Conservation (phyloP, 176 grass and related monocot genomes). For the Cenchrus americanus region DNA sequence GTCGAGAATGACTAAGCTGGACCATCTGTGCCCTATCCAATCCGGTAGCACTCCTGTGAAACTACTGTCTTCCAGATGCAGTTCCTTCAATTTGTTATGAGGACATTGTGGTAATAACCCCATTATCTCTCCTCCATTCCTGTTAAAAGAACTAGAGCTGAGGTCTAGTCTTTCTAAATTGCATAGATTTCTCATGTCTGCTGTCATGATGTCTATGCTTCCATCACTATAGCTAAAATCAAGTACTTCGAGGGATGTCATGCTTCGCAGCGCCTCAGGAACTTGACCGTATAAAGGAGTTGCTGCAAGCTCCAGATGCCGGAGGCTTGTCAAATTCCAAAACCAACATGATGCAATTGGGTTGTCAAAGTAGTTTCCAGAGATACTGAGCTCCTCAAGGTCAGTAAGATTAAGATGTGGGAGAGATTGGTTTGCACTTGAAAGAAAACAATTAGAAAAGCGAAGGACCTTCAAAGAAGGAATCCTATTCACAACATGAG, state of each 20-base stretch:
- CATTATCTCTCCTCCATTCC: background rate
- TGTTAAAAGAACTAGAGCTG: background rate
- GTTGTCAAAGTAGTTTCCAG: background rate
- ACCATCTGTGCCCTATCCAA: background rate
- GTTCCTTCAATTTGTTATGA: background rate
- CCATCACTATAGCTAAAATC: background rate
- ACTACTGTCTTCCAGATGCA: background rate
- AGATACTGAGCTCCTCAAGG: background rate
- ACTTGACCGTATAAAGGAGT: background rate
- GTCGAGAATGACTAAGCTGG: background rate
- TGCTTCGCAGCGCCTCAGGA: background rate
- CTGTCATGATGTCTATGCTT: background rate
- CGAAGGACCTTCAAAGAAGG: background rate
- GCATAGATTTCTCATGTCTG: constrained; percentile 14
- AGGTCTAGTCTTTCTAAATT: constrained; percentile 31
- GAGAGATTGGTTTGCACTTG: background rate
- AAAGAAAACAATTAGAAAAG: background rate
- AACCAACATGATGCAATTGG: constrained; percentile 37
- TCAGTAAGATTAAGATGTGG: background rate
- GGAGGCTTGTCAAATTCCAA: constrained; percentile 36
- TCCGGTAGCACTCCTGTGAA: constrained; percentile 21
- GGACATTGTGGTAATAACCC: background rate
- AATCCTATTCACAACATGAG: background rate
- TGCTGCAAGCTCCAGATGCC: background rate
- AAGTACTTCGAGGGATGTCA: background rate